These are phyloP conservation scores for Heimioporus sp. DNA, from an alignment of 768 basidiomycete genomes.

Conservation along the genomic window DNA sequence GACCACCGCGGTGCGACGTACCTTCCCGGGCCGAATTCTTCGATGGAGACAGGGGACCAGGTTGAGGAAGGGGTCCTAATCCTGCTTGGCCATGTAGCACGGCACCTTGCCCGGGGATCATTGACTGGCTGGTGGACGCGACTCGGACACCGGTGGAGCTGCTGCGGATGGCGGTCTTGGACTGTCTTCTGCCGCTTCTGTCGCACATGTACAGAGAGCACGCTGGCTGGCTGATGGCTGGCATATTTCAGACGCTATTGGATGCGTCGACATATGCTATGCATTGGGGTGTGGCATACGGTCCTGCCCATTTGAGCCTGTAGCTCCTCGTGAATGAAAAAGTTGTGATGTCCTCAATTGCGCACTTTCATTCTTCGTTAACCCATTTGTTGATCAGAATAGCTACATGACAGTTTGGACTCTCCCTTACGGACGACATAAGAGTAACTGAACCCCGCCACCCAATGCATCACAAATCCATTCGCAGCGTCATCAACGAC, in stretches of 20 bases:
- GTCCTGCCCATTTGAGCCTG: no score
- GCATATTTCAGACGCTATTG: conserved; percentile 74
- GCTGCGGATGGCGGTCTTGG: conserved; percentile 95
- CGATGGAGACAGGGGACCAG: conserved; percentile 67
- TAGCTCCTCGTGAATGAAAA: no score
- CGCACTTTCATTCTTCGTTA: no score
- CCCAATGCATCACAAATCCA: no score
- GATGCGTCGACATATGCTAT: conserved; percentile 83
- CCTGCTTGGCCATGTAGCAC: conserved; percentile 87
- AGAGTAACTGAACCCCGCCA: no score
- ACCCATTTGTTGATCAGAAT: no score
- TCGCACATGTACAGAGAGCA: conserved; percentile 52
- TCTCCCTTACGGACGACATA: no score
- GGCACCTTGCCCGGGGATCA: conserved; percentile 77
- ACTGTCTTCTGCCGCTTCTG: conserved; percentile 89
- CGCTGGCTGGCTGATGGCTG: conserved; percentile 59
- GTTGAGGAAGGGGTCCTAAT: conserved; percentile 96
- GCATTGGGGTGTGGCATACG: conserved; percentile 97
- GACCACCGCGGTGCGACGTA: conserved; percentile 73
- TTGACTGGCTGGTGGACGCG: conserved; percentile 83
- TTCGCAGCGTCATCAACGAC: no score
- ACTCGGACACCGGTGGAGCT: conserved; percentile 93
- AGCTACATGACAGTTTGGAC: no score
- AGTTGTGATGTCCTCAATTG: no score
- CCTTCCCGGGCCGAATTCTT: conserved; percentile 16